Base-by-base conservation (phyloP, 805 yeast species). In the Kodamaea fukazawae region DNA sequence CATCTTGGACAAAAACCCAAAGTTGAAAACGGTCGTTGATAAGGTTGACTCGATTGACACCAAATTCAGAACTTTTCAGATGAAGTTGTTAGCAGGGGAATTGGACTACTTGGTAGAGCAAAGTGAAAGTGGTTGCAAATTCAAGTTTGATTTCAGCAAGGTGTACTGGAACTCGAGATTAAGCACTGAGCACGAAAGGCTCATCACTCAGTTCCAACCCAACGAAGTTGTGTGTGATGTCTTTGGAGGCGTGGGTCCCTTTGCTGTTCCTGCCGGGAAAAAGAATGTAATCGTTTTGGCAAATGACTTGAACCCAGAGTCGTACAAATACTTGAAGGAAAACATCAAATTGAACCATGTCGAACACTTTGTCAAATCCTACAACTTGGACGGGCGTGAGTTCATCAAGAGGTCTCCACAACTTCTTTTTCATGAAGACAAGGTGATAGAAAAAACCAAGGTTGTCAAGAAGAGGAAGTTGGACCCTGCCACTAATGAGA, bases 211-310 rank as follows among this genome's bases (percentile, higher is more conserved):
- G 42, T 83, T 86, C 51, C 51, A 75, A 30, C 70, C 76, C 3
- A 83, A 84, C 7, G 84, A 83, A 43, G 85, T 88, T 5, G 85
- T 95, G 0, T 87, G 88, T 53, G 99, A 93, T 66, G 97, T 89
- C 0, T 86, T 95, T 79, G 98, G 96, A 1, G 99, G 99, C 34
- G 98, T 93, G 2, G 99, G 99, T 0, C 99, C 99, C 4, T 93
- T 95, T 67, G 91, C 95, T 1, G 79, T 93, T 1, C 99, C 99
- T 0, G 96, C 97, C 0, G 98, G 90, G 10, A 88, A 84, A 60
- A 86, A 83, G 45, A 75, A 76, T 11, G 84, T 81, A 8, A 58
- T 90, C 38, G 95, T 87, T 0, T 70, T 93, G 50, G 96, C 97
- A 8, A 93, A 90, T 58, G 99, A 93, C 60, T 70, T 93, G 58